Conservation (phyloP, 768 basidiomycete genomes). For the Calocybe indica region DNA sequence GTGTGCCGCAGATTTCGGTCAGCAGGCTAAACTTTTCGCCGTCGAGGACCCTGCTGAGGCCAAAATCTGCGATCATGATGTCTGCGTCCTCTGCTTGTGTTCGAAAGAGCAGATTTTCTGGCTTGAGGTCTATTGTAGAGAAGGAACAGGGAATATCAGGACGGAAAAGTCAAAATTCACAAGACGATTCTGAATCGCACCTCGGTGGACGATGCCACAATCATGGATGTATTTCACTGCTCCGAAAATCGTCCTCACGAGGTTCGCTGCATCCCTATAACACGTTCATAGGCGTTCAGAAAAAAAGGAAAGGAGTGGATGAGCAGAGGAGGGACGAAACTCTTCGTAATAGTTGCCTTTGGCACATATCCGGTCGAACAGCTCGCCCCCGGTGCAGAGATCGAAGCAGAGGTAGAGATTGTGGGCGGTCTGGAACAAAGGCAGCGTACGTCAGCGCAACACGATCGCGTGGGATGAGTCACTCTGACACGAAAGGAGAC, state of each 20-base stretch:
- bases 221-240: conserved; percentile 92
- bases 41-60: conserved; percentile 85
- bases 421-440: conserved; percentile 62
- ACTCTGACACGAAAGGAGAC: no score
- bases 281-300: conserved; percentile 2
- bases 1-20: conserved; percentile 95
- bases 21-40: conserved; percentile 82
- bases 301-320: conserved; percentile 5
- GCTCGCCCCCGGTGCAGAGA: conserved; percentile 93
- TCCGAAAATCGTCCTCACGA: conserved; percentile 80
- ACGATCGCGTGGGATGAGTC: neutral
- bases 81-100: conserved; percentile 85
- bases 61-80: conserved; percentile 97
- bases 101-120: conserved; percentile 96
- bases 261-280: conserved; percentile 77
- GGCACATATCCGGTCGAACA: conserved; percentile 98
- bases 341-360: conserved; percentile 96
- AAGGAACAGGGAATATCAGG: neutral
- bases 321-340: conserved; percentile 28
- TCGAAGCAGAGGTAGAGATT: conserved; percentile 95
- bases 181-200: conserved; percentile 25
- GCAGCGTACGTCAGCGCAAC: neutral
- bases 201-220: conserved; percentile 89
- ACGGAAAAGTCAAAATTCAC: neutral
- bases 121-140: conserved; percentile 71